phyloP scores from a whole-genome alignment of 345 rosid genomes.

The Hevea brasiliensis region DNA sequence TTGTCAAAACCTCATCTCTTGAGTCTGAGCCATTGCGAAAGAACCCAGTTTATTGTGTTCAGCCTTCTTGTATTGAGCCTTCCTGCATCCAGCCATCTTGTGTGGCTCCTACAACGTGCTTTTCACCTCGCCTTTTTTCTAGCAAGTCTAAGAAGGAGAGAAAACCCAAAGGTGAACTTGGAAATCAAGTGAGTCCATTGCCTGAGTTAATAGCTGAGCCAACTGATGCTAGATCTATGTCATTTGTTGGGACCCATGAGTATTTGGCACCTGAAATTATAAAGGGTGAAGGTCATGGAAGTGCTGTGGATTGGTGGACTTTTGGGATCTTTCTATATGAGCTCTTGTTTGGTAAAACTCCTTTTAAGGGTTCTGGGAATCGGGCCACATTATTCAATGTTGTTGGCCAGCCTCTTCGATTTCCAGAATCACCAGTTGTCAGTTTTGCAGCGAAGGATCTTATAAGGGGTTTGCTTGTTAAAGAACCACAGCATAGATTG shows the following conservation, averaged over 20 bases:
- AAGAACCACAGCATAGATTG: constrained; percentile 83
- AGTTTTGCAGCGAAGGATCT: constrained; percentile 87
- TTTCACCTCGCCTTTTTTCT: constrained; percentile 79
- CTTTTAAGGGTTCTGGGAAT: constrained; percentile 90
- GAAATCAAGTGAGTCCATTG: constrained; percentile 74
- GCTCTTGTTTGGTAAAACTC: constrained; percentile 84
- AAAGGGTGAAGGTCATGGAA: constrained; percentile 94
- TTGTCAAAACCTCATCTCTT: constrained; percentile 54
- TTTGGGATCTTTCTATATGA: constrained; percentile 84
- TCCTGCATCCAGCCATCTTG: constrained; percentile 84
- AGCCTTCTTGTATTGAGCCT: constrained; percentile 84
- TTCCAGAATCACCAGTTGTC: constrained; percentile 75
- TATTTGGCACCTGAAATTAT: constrained; percentile 90
- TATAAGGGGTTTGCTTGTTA: constrained; percentile 71
- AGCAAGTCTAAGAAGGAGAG: constrained; percentile 78
- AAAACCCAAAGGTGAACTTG: constrained; percentile 65
- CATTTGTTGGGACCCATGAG: constrained; percentile 91
- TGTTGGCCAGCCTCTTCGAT: constrained; percentile 87
- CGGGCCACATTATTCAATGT: constrained; percentile 83
- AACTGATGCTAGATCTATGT: constrained; percentile 89
- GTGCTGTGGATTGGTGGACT: constrained; percentile 99
- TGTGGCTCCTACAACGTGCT: constrained; percentile 79
- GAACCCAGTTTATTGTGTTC: constrained; percentile 68
- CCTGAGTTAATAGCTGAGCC: constrained; percentile 96
- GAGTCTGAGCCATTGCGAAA: constrained; percentile 70